These are phyloP conservation scores for Phoenix roebelenii DNA, from an alignment of 176 grass and related monocot species.

Conservation along the genomic window DNA sequence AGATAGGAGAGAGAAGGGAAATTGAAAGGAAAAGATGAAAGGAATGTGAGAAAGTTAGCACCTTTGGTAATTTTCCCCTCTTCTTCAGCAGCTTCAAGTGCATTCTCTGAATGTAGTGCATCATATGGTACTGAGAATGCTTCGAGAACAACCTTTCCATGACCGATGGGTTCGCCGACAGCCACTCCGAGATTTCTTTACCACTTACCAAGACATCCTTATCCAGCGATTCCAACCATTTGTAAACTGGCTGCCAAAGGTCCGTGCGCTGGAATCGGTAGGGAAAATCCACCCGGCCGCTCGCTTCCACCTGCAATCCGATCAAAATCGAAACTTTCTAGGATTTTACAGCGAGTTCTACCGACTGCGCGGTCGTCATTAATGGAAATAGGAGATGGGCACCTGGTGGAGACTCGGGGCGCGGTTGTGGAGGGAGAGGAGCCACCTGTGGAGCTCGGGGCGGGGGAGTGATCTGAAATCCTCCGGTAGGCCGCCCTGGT, in stretches of 20 bases:
- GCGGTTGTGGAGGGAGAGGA: constrained; percentile 35
- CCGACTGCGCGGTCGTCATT: not conserved
- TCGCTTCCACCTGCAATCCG: constrained; percentile 34
- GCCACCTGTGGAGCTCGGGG: constrained; percentile 51
- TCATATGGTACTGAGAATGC: constrained; percentile 93
- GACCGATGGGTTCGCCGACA: constrained; percentile 52
- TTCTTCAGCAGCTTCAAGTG: constrained; percentile 96
- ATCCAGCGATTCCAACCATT: constrained; percentile 77
- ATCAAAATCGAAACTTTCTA: constrained; percentile 4
- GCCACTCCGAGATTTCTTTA: constrained; percentile 84
- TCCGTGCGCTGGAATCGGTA: constrained; percentile 95
- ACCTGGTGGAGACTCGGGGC: constrained; percentile 22
- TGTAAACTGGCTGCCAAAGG: constrained; percentile 87
- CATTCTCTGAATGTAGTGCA: constrained; percentile 95
- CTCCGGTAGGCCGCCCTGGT: constrained; percentile 12
- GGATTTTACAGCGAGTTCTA: not conserved
- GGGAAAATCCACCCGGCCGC: constrained; percentile 58
- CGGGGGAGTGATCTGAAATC: constrained; percentile 44
- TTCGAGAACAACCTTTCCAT: constrained; percentile 67
- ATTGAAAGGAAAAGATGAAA: constrained; percentile 1
- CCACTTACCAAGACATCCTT: constrained; percentile 55
- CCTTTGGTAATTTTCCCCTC: constrained; percentile 89
- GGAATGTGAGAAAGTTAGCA: constrained; percentile 20
- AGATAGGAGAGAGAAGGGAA: not conserved
- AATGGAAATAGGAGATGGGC: not conserved